These are phyloP conservation scores for Bertia moriformis DNA, from an alignment of 2,329 filamentous ascomycete species.

Conservation along the genomic window DNA sequence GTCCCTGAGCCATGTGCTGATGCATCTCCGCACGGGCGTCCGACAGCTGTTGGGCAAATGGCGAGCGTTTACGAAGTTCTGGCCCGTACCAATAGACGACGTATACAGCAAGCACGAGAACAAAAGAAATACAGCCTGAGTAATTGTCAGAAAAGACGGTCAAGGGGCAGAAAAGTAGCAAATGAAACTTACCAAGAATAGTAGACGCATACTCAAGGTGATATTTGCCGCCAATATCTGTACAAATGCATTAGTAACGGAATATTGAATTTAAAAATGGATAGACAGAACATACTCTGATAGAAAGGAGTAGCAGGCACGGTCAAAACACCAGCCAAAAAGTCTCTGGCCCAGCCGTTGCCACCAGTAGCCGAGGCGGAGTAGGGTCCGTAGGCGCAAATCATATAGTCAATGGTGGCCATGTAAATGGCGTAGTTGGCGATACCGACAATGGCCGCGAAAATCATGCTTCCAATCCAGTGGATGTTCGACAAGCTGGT, in stretches of 20 bases:
- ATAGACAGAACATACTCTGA: constrained; percentile 16
- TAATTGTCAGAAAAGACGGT: constrained; percentile 2
- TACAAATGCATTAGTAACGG: constrained; percentile 2
- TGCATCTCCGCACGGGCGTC: constrained; percentile 11
- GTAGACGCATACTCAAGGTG: constrained; percentile 46
- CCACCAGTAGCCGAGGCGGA: constrained; percentile 63
- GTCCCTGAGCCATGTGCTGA: too few relatives aligned
- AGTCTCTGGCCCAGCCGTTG: constrained; percentile 61
- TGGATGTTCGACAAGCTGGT: constrained; percentile 46
- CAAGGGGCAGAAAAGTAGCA: neutral
- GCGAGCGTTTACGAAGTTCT: constrained; percentile 39
- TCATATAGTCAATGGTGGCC: constrained; percentile 67
- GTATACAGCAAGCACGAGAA: constrained; percentile 49
- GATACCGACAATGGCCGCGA: constrained; percentile 51
- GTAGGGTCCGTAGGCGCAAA: constrained; percentile 60
- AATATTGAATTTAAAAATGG: neutral
- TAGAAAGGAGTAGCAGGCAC: constrained; percentile 54
- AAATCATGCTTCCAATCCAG: constrained; percentile 57
- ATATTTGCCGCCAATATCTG: constrained; percentile 34
- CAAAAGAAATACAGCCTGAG: constrained; percentile 35
- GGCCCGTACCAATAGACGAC: constrained; percentile 54
- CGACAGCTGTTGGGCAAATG: constrained; percentile 50
- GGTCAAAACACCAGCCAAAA: constrained; percentile 58
- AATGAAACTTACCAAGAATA: constrained; percentile 35
- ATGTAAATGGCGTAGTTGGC: constrained; percentile 65